Evolutionary conservation across 2,329 filamentous ascomycete species (phyloP).

Genomic region (Penicillium rolfsii): DNA sequence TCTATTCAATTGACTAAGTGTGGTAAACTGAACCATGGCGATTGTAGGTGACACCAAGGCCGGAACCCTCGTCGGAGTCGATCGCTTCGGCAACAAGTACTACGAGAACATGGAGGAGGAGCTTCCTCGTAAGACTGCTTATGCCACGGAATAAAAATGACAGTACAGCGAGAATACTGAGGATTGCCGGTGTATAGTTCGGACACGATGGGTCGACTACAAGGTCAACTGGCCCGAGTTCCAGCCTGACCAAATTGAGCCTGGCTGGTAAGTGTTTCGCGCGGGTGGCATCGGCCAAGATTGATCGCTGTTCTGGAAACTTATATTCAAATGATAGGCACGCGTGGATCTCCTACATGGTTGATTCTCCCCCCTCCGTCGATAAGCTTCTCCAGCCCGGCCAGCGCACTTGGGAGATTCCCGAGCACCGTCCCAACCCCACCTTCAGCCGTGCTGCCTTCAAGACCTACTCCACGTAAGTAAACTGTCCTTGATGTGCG

Average conservation of each 20-base stretch:
- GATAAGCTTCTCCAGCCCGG: conserved; percentile 72
- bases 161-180: conserved; percentile 7
- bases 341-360: conserved; percentile 92
- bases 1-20: not conserved
- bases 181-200: conserved; percentile 60
- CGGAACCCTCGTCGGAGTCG: conserved; percentile 79
- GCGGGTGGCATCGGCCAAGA: not conserved
- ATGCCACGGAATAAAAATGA: not conserved
- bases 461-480: conserved; percentile 94
- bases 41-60: conserved; percentile 89
- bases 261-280: conserved; percentile 67
- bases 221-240: conserved; percentile 63
- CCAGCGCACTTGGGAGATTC: conserved; percentile 74
- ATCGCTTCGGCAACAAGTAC: conserved; percentile 96
- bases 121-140: conserved; percentile 71
- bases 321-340: conserved; percentile 61
- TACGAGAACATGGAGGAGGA: conserved; percentile 92
- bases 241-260: conserved; percentile 73
- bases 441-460: conserved; percentile 79
- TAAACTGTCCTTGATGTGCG: conserved; percentile 31
- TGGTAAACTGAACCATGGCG: conserved; percentile 31
- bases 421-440: conserved; percentile 71
- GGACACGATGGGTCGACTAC: conserved; percentile 97
- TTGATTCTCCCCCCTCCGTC: conserved; percentile 80
- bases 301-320: not conserved